Conservation (phyloP, 1,284 basidiomycete species). For the Ceratobasidium sp. region DNA sequence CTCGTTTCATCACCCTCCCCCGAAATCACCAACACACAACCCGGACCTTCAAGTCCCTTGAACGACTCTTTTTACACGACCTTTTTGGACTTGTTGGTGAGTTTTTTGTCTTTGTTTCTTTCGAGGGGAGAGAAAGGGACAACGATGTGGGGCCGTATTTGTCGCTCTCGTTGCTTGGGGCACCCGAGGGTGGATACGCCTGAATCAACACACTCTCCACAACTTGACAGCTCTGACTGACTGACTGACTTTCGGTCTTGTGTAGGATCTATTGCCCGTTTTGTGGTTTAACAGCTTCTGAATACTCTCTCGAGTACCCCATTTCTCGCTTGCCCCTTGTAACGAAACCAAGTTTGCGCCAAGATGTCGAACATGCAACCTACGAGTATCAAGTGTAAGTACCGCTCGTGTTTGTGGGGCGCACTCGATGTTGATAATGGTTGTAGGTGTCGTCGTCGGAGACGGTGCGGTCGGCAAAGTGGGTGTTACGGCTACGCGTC, state of each 20-base stretch:
- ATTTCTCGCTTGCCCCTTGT: not conserved
- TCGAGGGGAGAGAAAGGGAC: not conserved
- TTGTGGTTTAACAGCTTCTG: not conserved
- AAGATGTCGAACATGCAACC: conserved; percentile 37
- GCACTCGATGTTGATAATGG: not conserved
- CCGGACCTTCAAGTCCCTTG: conserved; percentile 16
- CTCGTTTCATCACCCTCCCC: conserved; percentile 27
- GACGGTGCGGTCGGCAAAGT: conserved; percentile 99
- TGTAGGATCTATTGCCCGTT: conserved; percentile 13
- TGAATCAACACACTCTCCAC: no score
- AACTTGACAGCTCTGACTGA: not conserved
- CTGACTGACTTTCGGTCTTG: not conserved
- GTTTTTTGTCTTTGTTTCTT: not conserved
- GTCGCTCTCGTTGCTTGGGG: not conserved
- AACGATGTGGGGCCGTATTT: not conserved
- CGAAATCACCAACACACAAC: conserved; percentile 34
- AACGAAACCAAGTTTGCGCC: conserved; percentile 5
- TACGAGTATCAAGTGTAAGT: conserved; percentile 34
- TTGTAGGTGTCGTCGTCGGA: conserved; percentile 94
- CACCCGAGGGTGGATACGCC: not conserved
- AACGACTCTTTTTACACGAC: not conserved
- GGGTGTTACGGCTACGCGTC: conserved; percentile 47
- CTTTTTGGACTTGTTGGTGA: conserved; percentile 16
- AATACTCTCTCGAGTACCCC: not conserved
- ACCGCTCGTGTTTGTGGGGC: not conserved